These are phyloP conservation scores for Boletus subcaerulescens DNA, from an alignment of 768 basidiomycete species.

Conservation along the genomic window DNA sequence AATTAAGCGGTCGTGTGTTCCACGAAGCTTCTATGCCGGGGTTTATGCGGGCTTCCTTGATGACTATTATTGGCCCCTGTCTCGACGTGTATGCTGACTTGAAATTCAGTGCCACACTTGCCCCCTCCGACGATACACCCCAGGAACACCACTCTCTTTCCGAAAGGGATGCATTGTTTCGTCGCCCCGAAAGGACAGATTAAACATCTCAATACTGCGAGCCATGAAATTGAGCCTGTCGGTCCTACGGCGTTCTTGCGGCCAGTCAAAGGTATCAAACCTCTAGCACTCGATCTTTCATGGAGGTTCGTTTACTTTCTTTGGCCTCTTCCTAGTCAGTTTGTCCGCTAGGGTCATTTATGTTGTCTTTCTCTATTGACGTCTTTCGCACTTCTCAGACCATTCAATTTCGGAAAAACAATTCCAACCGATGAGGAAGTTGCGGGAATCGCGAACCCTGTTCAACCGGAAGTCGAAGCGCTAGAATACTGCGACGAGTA, in stretches of 20 bases:
- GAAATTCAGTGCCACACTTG: constrained; percentile 50
- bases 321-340: not conserved
- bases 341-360: not conserved
- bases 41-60: constrained; percentile 22
- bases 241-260: constrained; percentile 35
- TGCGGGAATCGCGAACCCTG: constrained; percentile 14
- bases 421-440: constrained; percentile 35
- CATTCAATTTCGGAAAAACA: constrained; percentile 43
- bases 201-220: not conserved
- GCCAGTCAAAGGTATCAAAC: constrained; percentile 56
- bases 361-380: not conserved
- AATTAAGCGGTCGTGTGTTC: constrained; percentile 11
- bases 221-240: not conserved
- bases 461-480: constrained; percentile 11
- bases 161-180: constrained; percentile 28
- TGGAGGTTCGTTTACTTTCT: constrained; percentile 53
- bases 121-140: constrained; percentile 50
- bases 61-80: constrained; percentile 20
- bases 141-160: constrained; percentile 33
- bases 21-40: constrained; percentile 14
- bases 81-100: constrained; percentile 16
- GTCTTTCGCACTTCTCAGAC: constrained; percentile 29
- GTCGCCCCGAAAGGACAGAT: constrained; percentile 22
- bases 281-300: constrained; percentile 57
- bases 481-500: constrained; percentile 14